Percentiles rank a stretch among this genome's conserved stretches.
phyloP scores from a whole-genome alignment of 148 eudicot genomes.

The Talinum fruticosum region DNA sequence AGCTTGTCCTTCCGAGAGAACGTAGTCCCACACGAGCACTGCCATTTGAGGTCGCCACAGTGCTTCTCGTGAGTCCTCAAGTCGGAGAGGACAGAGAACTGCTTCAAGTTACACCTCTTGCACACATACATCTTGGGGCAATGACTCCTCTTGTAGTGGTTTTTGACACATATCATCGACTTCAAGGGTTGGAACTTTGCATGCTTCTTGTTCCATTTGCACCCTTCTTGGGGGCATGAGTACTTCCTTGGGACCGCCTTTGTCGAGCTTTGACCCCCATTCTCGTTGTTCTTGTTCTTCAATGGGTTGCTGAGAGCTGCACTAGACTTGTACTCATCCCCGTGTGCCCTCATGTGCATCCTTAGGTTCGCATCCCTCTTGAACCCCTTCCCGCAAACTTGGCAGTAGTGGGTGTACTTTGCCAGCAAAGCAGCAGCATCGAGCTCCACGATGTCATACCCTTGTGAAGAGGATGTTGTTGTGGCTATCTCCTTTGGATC shows the following conservation, averaged over 20 bases:
- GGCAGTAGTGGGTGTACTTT: conserved; percentile 79
- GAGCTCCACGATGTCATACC: conserved; percentile 53
- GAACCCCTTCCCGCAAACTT: conserved; percentile 82
- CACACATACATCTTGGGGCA: conserved; percentile 90
- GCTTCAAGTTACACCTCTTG: conserved; percentile 63
- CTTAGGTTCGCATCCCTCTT: conserved; percentile 85
- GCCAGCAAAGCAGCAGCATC: conserved; percentile 68
- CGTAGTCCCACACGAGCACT: conserved; percentile 84
- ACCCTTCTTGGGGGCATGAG: conserved; percentile 88
- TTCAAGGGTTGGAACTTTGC: conserved; percentile 82
- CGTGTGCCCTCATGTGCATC: conserved; percentile 98
- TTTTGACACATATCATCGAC: conserved; percentile 82
- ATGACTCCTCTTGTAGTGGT: conserved; percentile 90
- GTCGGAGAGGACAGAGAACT: conserved; percentile 79
- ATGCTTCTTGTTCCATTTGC: conserved; percentile 76
- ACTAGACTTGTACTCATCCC: conserved; percentile 77
- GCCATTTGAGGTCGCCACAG: conserved; percentile 80
- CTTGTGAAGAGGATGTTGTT: neutral
- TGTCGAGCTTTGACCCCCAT: neutral
- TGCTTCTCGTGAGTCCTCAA: conserved; percentile 88
- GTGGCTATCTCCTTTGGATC: neutral
- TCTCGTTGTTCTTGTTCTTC: conserved; percentile 28
- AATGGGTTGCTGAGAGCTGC: conserved; percentile 67
- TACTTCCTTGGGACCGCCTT: conserved; percentile 37
- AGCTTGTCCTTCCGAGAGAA: conserved; percentile 97